Evolutionary conservation across 768 basidiomycete genomes (phyloP).

Genomic region (Xerocomellus amylosporus): DNA sequence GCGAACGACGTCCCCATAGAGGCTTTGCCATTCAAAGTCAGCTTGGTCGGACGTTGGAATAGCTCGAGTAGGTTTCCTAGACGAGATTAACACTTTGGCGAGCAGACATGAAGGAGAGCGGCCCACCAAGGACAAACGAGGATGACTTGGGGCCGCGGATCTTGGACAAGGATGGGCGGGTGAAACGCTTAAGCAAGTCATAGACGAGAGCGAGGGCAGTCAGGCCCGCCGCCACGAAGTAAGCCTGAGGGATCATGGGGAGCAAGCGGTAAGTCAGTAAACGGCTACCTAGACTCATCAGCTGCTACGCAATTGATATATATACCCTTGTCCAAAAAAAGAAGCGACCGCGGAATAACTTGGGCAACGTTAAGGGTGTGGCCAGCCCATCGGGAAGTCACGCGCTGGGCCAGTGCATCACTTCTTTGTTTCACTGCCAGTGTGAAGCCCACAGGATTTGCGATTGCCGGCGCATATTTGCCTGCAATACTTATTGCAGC

Average conservation of each 20-base stretch:
- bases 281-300: no score
- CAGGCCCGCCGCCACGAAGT: not conserved
- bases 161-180: constrained; percentile 9
- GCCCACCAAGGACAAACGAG: constrained; percentile 17
- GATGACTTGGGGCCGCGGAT: constrained; percentile 19
- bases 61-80: constrained; percentile 30
- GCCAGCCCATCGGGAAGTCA: no score
- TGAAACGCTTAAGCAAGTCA: no score
- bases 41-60: constrained; percentile 20
- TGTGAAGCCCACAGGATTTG: no score
- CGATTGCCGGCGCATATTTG: no score
- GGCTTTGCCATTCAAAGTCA: constrained; percentile 31
- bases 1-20: constrained; percentile 28
- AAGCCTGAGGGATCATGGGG: constrained; percentile 13
- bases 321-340: no score
- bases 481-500: no score
- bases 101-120: not conserved
- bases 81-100: constrained; percentile 19
- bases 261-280: not conserved
- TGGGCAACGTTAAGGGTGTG: no score
- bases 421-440: no score
- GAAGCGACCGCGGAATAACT: no score
- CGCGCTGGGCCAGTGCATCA: no score
- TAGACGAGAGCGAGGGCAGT: constrained; percentile 6
- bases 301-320: no score